Conservation (phyloP, 768 basidiomycete genomes). For the Auriculariales sp. region DNA sequence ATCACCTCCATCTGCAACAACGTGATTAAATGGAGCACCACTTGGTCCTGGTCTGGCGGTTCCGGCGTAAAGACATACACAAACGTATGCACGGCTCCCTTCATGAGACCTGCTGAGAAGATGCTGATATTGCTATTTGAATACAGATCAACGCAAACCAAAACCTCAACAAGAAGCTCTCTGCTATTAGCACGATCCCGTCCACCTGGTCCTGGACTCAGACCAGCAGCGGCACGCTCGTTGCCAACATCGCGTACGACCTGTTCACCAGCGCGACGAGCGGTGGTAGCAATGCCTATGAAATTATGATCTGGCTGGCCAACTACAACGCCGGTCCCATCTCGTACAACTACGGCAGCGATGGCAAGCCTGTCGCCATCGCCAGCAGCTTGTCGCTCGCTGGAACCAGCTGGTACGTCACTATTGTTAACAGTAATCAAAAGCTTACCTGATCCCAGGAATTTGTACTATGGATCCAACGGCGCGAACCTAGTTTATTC, state of each 20-base stretch:
- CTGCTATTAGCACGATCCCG: constrained; percentile 33
- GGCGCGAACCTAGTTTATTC: constrained; percentile 29
- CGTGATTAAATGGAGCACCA: constrained; percentile 34
- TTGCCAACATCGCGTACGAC: constrained; percentile 55
- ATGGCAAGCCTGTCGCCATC: constrained; percentile 32
- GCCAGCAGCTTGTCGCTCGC: constrained; percentile 29
- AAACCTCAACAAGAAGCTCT: constrained; percentile 38
- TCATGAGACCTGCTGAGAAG: no score
- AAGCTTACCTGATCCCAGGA: constrained; percentile 19
- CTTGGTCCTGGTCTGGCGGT: constrained; percentile 40
- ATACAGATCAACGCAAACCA: constrained; percentile 27
- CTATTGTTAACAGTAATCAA: background rate
- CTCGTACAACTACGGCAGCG: constrained; percentile 28
- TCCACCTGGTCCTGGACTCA: background rate
- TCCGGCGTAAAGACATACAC: constrained; percentile 45
- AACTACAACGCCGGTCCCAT: constrained; percentile 46
- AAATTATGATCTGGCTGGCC: constrained; percentile 56
- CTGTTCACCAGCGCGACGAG: constrained; percentile 41
- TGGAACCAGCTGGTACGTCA: constrained; percentile 33
- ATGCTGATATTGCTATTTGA: no score
- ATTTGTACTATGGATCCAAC: constrained; percentile 40
- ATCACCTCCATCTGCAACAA: constrained; percentile 27
- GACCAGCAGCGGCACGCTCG: background rate
- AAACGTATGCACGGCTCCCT: constrained; percentile 25
- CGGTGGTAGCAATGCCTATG: constrained; percentile 29